Conservation (phyloP, 1,139 yeast genomes). For the Suhomyces taliae region DNA sequence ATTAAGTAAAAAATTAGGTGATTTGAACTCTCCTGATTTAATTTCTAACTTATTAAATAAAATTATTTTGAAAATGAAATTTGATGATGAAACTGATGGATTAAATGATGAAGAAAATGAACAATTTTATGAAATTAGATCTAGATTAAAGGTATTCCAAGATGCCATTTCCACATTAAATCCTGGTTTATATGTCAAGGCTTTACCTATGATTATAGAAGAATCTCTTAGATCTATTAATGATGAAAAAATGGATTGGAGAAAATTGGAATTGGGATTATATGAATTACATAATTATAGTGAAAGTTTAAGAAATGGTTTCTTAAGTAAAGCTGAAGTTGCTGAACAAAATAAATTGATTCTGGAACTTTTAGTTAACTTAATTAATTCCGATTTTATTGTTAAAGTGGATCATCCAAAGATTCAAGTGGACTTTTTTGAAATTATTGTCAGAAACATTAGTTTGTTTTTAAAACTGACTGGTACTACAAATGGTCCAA, state of each 20-base stretch:
- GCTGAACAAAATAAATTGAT: constrained; percentile 51
- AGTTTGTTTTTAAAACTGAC: constrained; percentile 47
- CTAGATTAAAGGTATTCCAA: constrained; percentile 73
- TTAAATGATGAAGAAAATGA: constrained; percentile 58
- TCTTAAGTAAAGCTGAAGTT: constrained; percentile 64
- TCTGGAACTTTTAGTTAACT: constrained; percentile 61
- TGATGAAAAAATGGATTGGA: constrained; percentile 55
- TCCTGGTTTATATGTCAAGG: constrained; percentile 71
- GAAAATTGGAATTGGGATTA: constrained; percentile 80
- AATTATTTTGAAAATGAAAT: constrained; percentile 74
- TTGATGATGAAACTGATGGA: constrained; percentile 73
- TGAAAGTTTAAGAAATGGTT: constrained; percentile 74
- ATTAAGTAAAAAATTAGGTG: constrained; percentile 59
- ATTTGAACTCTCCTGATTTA: constrained; percentile 44
- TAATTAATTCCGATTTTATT: constrained; percentile 58
- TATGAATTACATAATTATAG: constrained; percentile 77
- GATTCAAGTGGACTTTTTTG: constrained; percentile 79
- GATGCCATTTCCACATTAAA: constrained; percentile 79
- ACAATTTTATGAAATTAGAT: constrained; percentile 77
- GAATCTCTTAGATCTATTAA: constrained; percentile 48
- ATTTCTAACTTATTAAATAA: constrained; percentile 66
- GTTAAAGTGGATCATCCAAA: constrained; percentile 66
- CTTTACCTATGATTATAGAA: constrained; percentile 65
- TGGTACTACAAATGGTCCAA: constrained; percentile 33
- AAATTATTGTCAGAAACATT: constrained; percentile 78